Base-by-base conservation (phyloP, 2,329 filamentous ascomycete species). In the Huntiella decipiens region DNA sequence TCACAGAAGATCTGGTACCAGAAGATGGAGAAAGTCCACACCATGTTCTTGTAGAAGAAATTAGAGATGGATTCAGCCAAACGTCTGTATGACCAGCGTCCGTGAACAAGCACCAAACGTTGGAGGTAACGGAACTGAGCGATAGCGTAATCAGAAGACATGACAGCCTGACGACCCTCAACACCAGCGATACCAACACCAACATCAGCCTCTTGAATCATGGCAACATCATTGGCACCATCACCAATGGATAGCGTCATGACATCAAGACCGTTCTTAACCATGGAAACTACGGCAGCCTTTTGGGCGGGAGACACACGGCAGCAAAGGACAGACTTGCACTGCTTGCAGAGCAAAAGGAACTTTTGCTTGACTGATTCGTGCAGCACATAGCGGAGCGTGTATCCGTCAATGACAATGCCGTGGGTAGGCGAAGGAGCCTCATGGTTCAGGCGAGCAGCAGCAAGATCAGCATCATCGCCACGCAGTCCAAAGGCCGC, bases 1-100 rank as follows among this genome's bases (percentile, higher is more conserved):
- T 93, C 81, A 67, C 82, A 85, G 63, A 82, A 98, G 46, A 94
- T 84, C 59, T 92, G 86, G 63, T 83, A 98, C 88, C 88, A 96
- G 71, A 96, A 95, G 49, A 98, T 82, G 38, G 81, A 74, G 58
- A 95, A 88, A 1, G 85, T 91, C 91, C 91, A 98, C 44, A 96
- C 81, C 63, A 98, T 82, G 66, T 96, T 98, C 80, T 98, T 98
- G 75, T 96, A 98, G 69, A 98, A 98, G 71, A 98, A 98, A 61
- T 98, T 98, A 60, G 86, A 85, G 56, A 92, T 95, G 40, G 80
- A 83, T 66, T 98, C 91, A 28, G 81, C 85, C 60, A 98, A 66
- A 55, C 91, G 77, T 45, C 88, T 76, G 64, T 98, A 98, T n/a
- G 86, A 94, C 84, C 87, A 95, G 49, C 87, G 76, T 49, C 87